Evolutionary conservation across 2,329 filamentous ascomycete species (phyloP).

Genomic region (Fusarium piperis): DNA sequence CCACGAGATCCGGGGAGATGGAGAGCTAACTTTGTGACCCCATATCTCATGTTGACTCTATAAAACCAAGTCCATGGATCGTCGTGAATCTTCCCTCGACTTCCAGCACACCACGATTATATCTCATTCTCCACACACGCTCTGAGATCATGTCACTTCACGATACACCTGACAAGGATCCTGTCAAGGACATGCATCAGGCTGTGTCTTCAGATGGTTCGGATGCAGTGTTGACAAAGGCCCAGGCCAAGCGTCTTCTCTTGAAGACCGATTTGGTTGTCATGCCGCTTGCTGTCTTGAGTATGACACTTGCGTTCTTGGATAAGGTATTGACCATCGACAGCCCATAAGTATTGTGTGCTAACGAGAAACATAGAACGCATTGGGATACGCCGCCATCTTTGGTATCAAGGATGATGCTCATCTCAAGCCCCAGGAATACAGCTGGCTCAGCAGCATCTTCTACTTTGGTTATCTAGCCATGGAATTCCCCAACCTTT

Average conservation of each 20-base stretch:
- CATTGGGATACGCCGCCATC: constrained; percentile 9
- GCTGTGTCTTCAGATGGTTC: not conserved
- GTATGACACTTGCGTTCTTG: constrained; percentile 26
- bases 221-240: constrained; percentile 1
- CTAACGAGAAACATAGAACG: not conserved
- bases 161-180: not conserved
- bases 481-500: constrained; percentile 55
- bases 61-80: not conserved
- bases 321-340: constrained; percentile 10
- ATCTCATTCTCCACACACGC: not conserved
- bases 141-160: not conserved
- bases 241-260: constrained; percentile 12
- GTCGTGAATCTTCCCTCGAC: not conserved
- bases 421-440: constrained; percentile 56
- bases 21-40: not conserved
- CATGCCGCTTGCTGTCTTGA: constrained; percentile 22
- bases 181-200: not conserved
- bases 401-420: constrained; percentile 23
- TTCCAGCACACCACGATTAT: not conserved
- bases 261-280: constrained; percentile 28
- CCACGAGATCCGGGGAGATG: not conserved
- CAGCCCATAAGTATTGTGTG: no score
- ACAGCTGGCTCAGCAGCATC: constrained; percentile 67
- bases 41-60: not conserved
- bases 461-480: constrained; percentile 57